Conservation (phyloP, 441 rosid genomes). For the Syzygium malaccense region DNA sequence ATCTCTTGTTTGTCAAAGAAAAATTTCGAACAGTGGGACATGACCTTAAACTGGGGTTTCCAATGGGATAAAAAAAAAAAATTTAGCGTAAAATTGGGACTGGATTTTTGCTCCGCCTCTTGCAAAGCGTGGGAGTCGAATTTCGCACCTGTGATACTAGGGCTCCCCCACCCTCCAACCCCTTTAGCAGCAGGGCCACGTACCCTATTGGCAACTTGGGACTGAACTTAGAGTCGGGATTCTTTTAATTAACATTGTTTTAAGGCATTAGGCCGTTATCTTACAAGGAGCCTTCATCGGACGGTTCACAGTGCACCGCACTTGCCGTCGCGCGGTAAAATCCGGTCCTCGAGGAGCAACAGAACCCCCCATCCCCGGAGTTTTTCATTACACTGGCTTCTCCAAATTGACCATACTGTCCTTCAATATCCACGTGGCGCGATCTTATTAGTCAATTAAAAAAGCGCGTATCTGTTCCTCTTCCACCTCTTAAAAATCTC, state of each 20-base stretch:
- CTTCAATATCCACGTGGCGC: background rate
- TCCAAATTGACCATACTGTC: background rate
- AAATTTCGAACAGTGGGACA: background rate
- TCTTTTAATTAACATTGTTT: too few species aligned
- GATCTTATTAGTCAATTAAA: background rate
- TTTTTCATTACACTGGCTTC: background rate
- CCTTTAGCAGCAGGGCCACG: too few species aligned
- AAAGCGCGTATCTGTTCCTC: background rate
- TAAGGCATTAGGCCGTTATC: background rate
- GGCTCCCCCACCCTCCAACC: too few species aligned
- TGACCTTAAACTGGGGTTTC: background rate
- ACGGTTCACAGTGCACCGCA: background rate
- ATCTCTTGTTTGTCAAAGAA: background rate
- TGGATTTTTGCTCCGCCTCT: background rate
- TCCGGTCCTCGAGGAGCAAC: background rate
- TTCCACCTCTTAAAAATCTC: background rate
- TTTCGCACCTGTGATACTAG: too few species aligned
- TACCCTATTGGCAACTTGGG: background rate
- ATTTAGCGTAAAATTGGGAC: background rate
- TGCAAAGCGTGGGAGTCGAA: background rate
- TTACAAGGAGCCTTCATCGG: background rate
- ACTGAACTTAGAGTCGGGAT: background rate
- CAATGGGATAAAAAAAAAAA: background rate
- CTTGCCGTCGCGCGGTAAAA: background rate
- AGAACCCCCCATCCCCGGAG: background rate